These are phyloP conservation scores for Sporothrix pallida DNA, from an alignment of 2,329 filamentous ascomycete genomes.

Conservation along the genomic window DNA sequence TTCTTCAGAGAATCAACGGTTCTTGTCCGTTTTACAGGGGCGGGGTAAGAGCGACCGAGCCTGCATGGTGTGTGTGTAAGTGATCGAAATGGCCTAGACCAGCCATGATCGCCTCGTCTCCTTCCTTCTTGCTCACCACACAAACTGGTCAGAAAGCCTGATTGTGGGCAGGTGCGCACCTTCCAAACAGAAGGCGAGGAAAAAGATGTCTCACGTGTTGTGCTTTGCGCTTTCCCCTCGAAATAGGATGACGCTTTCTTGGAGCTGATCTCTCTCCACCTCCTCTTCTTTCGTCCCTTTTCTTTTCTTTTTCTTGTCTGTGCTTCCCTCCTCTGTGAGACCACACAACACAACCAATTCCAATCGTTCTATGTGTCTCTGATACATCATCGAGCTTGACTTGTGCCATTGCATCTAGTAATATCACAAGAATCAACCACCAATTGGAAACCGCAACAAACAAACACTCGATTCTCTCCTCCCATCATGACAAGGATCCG, in stretches of 20 bases:
- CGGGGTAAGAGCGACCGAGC: constrained; percentile 19
- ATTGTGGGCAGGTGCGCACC: constrained; percentile 8
- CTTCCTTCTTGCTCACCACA: constrained; percentile 12
- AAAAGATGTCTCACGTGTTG: constrained; percentile 3
- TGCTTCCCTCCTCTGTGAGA: not conserved
- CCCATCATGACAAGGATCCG: constrained; percentile 49
- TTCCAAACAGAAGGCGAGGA: not conserved
- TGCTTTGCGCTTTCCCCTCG: not conserved
- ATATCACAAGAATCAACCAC: not conserved
- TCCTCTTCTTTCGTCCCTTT: not conserved
- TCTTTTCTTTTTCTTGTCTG: not conserved
- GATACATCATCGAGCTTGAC: not conserved
- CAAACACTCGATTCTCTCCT: not conserved
- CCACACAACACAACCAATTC: not conserved
- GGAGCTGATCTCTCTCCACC: not conserved
- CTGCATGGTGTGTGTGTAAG: not conserved
- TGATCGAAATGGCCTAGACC: not conserved
- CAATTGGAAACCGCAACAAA: not conserved
- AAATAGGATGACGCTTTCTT: not conserved
- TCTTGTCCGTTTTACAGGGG: not conserved
- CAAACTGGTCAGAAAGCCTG: not conserved
- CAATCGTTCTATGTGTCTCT: not conserved
- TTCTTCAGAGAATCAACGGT: not conserved
- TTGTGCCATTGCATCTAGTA: not conserved
- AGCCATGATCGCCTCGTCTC: not conserved